These are phyloP conservation scores for Pseudocercospora crystallina DNA, from an alignment of 2,329 filamentous ascomycete genomes.

Conservation along the genomic window DNA sequence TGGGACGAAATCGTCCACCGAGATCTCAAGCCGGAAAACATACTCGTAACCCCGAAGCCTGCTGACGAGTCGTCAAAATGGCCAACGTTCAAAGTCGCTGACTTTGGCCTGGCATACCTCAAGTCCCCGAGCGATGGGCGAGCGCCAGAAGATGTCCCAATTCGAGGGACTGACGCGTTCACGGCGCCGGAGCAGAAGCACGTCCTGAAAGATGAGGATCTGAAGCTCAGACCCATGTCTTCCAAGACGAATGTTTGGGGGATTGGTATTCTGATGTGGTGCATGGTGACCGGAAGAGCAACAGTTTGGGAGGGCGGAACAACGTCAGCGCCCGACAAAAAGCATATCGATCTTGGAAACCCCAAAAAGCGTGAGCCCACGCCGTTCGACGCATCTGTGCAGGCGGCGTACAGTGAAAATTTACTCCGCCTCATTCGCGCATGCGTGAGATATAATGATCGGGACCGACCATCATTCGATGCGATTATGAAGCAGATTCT, in stretches of 20 bases:
- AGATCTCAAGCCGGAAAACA: constrained; percentile 94
- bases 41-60: constrained; percentile 72
- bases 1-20: constrained; percentile 84
- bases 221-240: neutral
- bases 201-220: neutral
- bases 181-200: neutral
- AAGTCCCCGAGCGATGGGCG: neutral
- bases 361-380: neutral
- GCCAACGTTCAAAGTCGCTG: constrained; percentile 1
- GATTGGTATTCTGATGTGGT: constrained; percentile 10
- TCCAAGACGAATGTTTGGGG: constrained; percentile 13
- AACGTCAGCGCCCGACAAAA: neutral
- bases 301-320: neutral
- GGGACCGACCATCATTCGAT: constrained; percentile 5
- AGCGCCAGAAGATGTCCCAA: neutral
- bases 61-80: neutral
- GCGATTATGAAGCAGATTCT: constrained; percentile 6
- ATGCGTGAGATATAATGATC: constrained; percentile 2
- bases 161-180: neutral
- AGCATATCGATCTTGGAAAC: neutral
- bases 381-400: constrained; percentile 4
- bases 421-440: constrained; percentile 2
- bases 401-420: neutral
- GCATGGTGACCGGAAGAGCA: constrained; percentile 2
- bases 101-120: constrained; percentile 2